Conservation (phyloP, 371 early-diverging fungal species). For the Lichtheimia ramosa region DNA sequence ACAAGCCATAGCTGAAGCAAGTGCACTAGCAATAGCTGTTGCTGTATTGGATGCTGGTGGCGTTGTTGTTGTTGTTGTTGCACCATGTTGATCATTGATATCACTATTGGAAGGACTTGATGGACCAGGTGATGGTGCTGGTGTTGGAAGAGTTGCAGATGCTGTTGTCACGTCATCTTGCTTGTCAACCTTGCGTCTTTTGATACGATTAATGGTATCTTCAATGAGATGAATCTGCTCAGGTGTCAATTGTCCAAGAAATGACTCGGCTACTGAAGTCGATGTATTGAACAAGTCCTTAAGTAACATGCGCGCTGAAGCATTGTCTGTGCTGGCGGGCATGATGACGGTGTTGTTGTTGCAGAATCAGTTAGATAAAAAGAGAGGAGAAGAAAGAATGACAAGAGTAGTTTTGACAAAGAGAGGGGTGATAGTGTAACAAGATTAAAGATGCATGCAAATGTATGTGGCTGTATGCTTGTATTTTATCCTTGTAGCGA, state of each 20-base stretch:
- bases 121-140: constrained; percentile 1
- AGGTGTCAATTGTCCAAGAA: constrained; percentile 29
- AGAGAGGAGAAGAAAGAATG: constrained; percentile 6
- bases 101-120: not conserved
- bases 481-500: not conserved
- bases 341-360: not conserved
- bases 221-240: constrained; percentile 41
- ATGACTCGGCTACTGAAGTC: constrained; percentile 27
- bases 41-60: constrained; percentile 1
- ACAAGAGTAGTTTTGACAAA: not conserved
- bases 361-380: constrained; percentile 1
- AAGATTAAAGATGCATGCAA: constrained; percentile 9
- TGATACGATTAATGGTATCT: constrained; percentile 34
- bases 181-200: constrained; percentile 33
- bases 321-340: constrained; percentile 1
- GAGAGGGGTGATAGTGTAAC: constrained; percentile 4
- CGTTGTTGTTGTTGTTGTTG: not conserved
- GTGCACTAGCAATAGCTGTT: constrained; percentile 13
- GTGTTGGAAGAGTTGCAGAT: not conserved
- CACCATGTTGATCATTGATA: no score
- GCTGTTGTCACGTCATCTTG: not conserved
- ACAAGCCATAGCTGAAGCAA: constrained; percentile 15
- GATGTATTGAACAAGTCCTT: constrained; percentile 38
- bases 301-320: constrained; percentile 31
- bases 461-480: not conserved